Conservation (phyloP, 148 eudicot genomes). For the Agrostemma githago region DNA sequence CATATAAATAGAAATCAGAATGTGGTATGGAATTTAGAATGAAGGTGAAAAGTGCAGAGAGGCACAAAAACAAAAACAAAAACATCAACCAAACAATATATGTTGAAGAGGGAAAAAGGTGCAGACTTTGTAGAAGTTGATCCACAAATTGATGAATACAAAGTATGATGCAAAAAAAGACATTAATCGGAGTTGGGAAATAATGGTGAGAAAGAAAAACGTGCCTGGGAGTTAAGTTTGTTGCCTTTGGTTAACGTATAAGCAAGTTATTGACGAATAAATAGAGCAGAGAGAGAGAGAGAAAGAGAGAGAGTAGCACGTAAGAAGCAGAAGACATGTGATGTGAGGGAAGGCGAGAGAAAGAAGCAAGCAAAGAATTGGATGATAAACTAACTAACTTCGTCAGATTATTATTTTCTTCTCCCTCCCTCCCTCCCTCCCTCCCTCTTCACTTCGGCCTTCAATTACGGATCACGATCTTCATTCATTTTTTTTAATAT, state of each 20-base stretch:
- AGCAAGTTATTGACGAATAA: constrained; percentile 1
- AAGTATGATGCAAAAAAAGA: not conserved
- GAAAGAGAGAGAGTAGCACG: constrained; percentile 1
- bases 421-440: not conserved
- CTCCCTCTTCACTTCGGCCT: not conserved
- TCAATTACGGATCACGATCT: constrained; percentile 22
- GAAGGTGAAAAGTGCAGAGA: constrained; percentile 13
- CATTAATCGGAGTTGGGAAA: not conserved
- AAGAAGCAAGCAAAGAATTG: constrained; percentile 13
- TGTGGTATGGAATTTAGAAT: too few relatives aligned
- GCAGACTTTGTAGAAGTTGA: not conserved
- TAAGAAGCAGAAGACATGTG: not conserved
- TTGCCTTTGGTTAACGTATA: not conserved
- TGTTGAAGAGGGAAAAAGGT: not conserved
- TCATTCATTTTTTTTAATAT: constrained; percentile 11
- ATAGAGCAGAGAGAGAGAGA: not conserved
- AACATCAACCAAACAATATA: not conserved
- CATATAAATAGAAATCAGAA: too few relatives aligned
- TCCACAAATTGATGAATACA: constrained; percentile 1
- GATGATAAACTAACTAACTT: not conserved
- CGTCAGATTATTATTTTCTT: not conserved
- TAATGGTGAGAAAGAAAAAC: constrained; percentile 12
- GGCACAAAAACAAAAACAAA: constrained; percentile 2
- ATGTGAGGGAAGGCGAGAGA: constrained; percentile 3
- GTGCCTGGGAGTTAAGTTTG: constrained; percentile 30